These are phyloP conservation scores for Rhodosporidiobolus sp. DNA, from an alignment of 768 basidiomycete species.

Conservation along the genomic window DNA sequence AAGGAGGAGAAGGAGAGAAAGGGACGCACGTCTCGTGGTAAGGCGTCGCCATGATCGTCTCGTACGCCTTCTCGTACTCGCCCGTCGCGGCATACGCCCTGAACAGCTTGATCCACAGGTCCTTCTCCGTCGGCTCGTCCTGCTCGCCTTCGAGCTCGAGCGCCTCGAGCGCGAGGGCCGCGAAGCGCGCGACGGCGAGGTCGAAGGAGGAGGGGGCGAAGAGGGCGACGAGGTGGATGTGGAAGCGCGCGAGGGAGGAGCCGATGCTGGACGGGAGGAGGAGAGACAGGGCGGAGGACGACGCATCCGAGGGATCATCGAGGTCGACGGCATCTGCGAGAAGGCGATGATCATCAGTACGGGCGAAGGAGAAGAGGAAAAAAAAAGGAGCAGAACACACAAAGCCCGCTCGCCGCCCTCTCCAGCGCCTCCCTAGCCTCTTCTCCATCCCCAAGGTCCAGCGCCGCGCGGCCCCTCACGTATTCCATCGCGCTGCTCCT, in stretches of 20 bases:
- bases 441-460: conserved; percentile 33
- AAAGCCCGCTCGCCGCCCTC: conserved; percentile 27
- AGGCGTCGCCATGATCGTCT: conserved; percentile 68
- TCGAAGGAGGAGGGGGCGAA: conserved; percentile 63
- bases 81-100: conserved; percentile 69
- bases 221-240: conserved; percentile 69
- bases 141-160: conserved; percentile 50
- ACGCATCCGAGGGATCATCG: conserved; percentile 45
- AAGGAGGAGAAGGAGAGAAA: not conserved
- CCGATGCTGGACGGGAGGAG: conserved; percentile 61
- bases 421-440: conserved; percentile 27
- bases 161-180: conserved; percentile 73
- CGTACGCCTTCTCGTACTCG: conserved; percentile 83
- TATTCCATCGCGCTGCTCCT: conserved; percentile 23
- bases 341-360: conserved; percentile 43
- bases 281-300: conserved; percentile 50
- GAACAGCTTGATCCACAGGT: conserved; percentile 77
- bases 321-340: conserved; percentile 59
- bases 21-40: conserved; percentile 70
- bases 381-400: conserved; percentile 7
- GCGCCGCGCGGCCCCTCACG: conserved; percentile 25
- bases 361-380: not conserved
- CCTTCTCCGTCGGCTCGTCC: conserved; percentile 57
- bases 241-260: conserved; percentile 68
- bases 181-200: conserved; percentile 67